Evolutionary conservation across 768 basidiomycete species (phyloP), one percentile per base, ranked within the genome.

Genomic region (Russula virescens): DNA sequence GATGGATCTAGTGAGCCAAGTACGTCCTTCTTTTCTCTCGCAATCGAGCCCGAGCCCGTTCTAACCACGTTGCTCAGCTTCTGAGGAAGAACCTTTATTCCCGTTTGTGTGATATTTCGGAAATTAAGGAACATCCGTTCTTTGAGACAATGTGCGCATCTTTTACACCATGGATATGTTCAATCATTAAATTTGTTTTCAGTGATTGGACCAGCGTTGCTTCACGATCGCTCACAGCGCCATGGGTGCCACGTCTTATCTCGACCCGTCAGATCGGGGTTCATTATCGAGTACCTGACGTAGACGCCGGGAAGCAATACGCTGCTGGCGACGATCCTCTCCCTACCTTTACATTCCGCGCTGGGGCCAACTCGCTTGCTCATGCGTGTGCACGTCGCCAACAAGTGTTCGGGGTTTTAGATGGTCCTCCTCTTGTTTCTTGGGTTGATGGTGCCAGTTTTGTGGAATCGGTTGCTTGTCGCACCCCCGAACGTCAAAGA

Each of bases 181-280:
- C 18, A n/a, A 28, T 10, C 0, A 16, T 38, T 63, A 31, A 31
- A 63, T 18, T 7, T 34, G 8, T 13, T 31, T 28, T 14, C 51
- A 63, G 62, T 11, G 56, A 63, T 54, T 63, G 62, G 62, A n/a
- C 5, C 3, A 25, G 45, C 16, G 51, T 48, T 42, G 51, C 57
- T 25, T 63, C 62, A 7, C 62, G 62, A 25, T 54, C 62, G 31
- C 51, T 63, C 9, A 53, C 57, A 18, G 45, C 62, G 9, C 57
- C 62, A 26, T 63, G 62, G 57, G 46, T 63, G 34, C 62, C 62
- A 10, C 26, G 19, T 34, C 62, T 63, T 2, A 1, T 54, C 21
- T 63, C 62, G 10, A 48, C 57, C 8, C 56, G 46, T n/a, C 35
- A 14, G 16, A 8, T 35, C 14, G 45, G 62, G 11, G 46, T 54